phyloP scores from a whole-genome alignment of 805 yeast genomes.

The Scheffersomyces ergatensis region DNA sequence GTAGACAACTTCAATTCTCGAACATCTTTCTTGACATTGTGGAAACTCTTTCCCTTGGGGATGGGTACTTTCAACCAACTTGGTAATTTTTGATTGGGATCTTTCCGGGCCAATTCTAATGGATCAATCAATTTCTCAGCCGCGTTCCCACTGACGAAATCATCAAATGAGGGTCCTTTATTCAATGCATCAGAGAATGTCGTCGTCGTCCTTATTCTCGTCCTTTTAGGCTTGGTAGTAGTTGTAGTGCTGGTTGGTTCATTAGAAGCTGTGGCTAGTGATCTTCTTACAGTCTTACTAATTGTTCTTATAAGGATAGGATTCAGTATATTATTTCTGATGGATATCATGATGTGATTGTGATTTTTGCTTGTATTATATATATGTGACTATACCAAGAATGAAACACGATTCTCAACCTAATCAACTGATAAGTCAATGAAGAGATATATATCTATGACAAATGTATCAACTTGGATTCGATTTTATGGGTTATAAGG shows the following conservation, averaged over 20 bases:
- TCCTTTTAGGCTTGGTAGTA: constrained; percentile 7
- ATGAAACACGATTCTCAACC: too few relatives aligned
- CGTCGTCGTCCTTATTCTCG: constrained; percentile 50
- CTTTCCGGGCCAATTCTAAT: constrained; percentile 66
- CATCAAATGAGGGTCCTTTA: constrained; percentile 91
- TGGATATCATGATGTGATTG: neutral
- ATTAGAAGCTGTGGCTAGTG: constrained; percentile 12
- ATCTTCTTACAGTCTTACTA: constrained; percentile 1
- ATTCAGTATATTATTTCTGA: constrained; percentile 6
- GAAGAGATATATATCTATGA: too few relatives aligned
- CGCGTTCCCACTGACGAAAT: constrained; percentile 82
- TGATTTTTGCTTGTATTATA: too few relatives aligned
- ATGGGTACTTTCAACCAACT: constrained; percentile 93
- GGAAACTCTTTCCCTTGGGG: constrained; percentile 89
- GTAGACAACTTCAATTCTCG: constrained; percentile 87
- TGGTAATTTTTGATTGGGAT: constrained; percentile 74
- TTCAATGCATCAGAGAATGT: constrained; percentile 67
- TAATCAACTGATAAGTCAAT: too few relatives aligned
- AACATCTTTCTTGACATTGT: constrained; percentile 78
- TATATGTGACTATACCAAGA: too few relatives aligned
- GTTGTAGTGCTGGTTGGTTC: constrained; percentile 6
- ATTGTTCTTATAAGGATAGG: constrained; percentile 2
- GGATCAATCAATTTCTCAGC: constrained; percentile 63
- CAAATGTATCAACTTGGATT: too few relatives aligned
- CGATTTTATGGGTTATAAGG: too few relatives aligned